Evolutionary conservation across 129 eudicot species (phyloP).

Genomic region (Rutidosis leptorrhynchoides): DNA sequence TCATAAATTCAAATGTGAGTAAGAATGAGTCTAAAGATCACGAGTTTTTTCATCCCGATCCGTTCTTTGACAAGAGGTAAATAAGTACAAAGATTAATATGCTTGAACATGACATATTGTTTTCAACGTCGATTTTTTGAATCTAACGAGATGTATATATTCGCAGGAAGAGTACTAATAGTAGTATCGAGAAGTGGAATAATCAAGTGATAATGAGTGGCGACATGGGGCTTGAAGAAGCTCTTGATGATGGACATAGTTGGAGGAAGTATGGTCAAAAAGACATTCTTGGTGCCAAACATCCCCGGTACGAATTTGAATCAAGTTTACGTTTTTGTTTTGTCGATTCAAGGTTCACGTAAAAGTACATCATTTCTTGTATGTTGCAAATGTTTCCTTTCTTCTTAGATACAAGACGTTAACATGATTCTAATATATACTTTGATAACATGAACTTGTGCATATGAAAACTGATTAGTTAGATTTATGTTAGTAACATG

Average conservation of each 20-base stretch:
- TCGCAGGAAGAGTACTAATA: slow-evolving; percentile 36
- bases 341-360: background rate
- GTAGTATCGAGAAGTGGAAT: slow-evolving; percentile 34
- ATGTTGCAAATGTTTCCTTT: background rate
- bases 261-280: slow-evolving; percentile 94
- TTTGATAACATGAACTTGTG: too few species aligned
- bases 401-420: background rate
- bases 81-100: background rate
- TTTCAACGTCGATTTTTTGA: background rate
- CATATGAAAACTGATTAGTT: too few species aligned
- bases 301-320: slow-evolving; percentile 48
- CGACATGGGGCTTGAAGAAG: slow-evolving; percentile 50
- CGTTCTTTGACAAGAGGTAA: slow-evolving; percentile 37
- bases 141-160: background rate
- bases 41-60: slow-evolving; percentile 33
- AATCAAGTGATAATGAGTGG: slow-evolving; percentile 40
- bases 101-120: background rate
- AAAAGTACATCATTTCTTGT: background rate
- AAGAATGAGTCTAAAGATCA: slow-evolving; percentile 23
- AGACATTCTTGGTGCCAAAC: slow-evolving; percentile 73
- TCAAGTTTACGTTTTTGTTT: background rate
- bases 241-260: slow-evolving; percentile 64
- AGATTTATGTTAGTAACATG: background rate
- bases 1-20: background rate
- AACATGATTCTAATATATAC: background rate